These are phyloP conservation scores for Boeremia lycopersici DNA, from an alignment of 2,329 filamentous ascomycete genomes.

Conservation along the genomic window DNA sequence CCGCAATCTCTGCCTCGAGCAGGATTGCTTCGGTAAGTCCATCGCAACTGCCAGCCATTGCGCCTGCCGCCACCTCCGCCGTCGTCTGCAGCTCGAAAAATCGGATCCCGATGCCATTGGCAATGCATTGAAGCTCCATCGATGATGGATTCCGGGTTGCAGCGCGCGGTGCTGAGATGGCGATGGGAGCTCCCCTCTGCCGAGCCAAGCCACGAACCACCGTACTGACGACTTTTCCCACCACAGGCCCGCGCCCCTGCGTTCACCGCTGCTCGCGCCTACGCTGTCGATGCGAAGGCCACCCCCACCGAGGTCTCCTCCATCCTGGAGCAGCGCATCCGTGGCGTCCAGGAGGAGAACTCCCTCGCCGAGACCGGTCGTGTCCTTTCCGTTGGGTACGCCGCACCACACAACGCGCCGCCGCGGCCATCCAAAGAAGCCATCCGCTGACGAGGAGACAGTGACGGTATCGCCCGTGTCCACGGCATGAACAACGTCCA, in stretches of 20 bases:
- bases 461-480: conserved; percentile 99
- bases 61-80: conserved; percentile 48
- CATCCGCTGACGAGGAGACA: conserved; percentile 53
- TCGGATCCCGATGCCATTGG: conserved; percentile 41
- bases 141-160: conserved; percentile 44
- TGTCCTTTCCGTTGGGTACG: conserved; percentile 98
- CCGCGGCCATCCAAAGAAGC: conserved; percentile 32
- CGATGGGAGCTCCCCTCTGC: conserved; percentile 39
- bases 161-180: conserved; percentile 38
- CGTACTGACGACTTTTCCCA: conserved; percentile 57
- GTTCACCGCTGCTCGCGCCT: conserved; percentile 79
- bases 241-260: conserved; percentile 83
- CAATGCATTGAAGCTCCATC: conserved; percentile 44
- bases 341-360: conserved; percentile 96
- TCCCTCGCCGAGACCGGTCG: conserved; percentile 97
- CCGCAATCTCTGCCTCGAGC: conserved; percentile 89
- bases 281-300: conserved; percentile 93
- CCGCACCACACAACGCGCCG: conserved; percentile 47
- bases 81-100: conserved; percentile 45
- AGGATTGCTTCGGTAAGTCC: conserved; percentile 93
- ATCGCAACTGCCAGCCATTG: conserved; percentile 50
- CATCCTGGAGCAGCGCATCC: conserved; percentile 98
- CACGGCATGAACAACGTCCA: conserved; percentile 99
- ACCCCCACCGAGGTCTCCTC: conserved; percentile 97
- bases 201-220: conserved; percentile 38